Evolutionary conservation across 2,329 filamentous ascomycete species (phyloP), one percentile per base, ranked within the genome.

Genomic region (Claviceps humidiphila): DNA sequence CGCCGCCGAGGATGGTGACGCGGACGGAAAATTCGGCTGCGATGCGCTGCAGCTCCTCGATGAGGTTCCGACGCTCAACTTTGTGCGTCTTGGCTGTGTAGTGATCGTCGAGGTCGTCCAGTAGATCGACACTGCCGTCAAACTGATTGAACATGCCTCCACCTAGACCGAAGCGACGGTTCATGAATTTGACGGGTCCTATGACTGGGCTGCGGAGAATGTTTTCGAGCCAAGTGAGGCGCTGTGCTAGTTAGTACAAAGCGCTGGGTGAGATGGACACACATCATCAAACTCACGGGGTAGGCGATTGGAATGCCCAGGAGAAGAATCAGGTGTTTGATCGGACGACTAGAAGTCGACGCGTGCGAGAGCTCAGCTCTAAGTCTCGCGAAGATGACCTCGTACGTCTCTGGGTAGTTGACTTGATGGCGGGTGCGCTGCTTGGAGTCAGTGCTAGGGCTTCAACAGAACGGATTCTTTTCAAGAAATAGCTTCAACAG

Each of bases 201-300:
- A 96, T 90, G 24, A 96, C 59, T 0, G 91, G 90, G 55, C 88
- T 94, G 16, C 79, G 78, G 59, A 97, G 80, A 53, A 96, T 86
- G 62, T 95, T 96, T 66, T 97, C 91, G 4, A 96, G 76, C 91
- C 91, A 96, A n/a, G 90, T 93, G 51, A 96, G 75, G 59, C 91
- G 88, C 76, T 82, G 57, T 4, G n/a, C 7, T 6, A 5, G 51
- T 61, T 41, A 59, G 55, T 54, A 20, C 16, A n/a, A n/a, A 7
- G 22, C 39, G 39, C 24, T 4, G 17, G 3, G 8, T 26, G 16
- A 16, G 16, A 1, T 37, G 20, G 75, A 13, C n/a, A 5, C 1
- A 73, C 2, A 20, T 26, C 34, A 72, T n/a, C 22, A n/a, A 17
- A 5, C 48, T 63, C 70, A 84, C 80, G 56, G 87, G 87, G 64